Conservation (phyloP, 805 yeast species). For the Candida maesae region DNA sequence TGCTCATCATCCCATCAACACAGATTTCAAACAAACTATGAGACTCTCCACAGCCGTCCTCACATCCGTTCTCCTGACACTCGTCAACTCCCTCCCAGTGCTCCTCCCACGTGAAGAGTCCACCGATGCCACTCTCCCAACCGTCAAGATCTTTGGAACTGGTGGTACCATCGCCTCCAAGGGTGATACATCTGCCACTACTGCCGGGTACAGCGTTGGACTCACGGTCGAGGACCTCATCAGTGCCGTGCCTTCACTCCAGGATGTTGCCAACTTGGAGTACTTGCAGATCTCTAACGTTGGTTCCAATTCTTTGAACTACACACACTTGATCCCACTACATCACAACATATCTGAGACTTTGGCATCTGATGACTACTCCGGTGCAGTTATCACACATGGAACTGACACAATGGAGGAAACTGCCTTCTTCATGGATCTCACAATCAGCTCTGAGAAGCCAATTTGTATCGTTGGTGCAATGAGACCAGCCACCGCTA, state of each 20-base stretch:
- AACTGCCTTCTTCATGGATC: slow-evolving; percentile 60
- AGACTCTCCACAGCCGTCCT: slow-evolving; percentile 20
- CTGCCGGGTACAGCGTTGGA: slow-evolving; percentile 53
- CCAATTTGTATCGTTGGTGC: slow-evolving; percentile 46
- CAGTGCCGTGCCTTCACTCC: slow-evolving; percentile 52
- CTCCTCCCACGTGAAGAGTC: not conserved
- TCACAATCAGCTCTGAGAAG: slow-evolving; percentile 35
- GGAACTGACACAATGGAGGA: slow-evolving; percentile 73
- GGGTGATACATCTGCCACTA: slow-evolving; percentile 42
- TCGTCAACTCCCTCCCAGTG: slow-evolving; percentile 4
- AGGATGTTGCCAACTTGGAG: slow-evolving; percentile 49
- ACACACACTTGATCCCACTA: slow-evolving; percentile 41
- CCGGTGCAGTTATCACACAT: slow-evolving; percentile 64
- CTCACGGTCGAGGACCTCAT: slow-evolving; percentile 49
- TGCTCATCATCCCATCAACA: not conserved
- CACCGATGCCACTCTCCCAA: slow-evolving; percentile 19
- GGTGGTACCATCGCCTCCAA: slow-evolving; percentile 61
- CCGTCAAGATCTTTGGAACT: slow-evolving; percentile 48
- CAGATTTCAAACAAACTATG: slow-evolving; percentile 10
- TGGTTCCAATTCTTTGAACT: slow-evolving; percentile 55
- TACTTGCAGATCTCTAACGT: slow-evolving; percentile 39
- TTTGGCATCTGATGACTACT: slow-evolving; percentile 37
- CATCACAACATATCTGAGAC: slow-evolving; percentile 44
- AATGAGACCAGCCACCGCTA: slow-evolving; percentile 69
- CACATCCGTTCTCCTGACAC: slow-evolving; percentile 17